phyloP scores from a whole-genome alignment of 306 rosid genomes.

The Glycine latifolia region DNA sequence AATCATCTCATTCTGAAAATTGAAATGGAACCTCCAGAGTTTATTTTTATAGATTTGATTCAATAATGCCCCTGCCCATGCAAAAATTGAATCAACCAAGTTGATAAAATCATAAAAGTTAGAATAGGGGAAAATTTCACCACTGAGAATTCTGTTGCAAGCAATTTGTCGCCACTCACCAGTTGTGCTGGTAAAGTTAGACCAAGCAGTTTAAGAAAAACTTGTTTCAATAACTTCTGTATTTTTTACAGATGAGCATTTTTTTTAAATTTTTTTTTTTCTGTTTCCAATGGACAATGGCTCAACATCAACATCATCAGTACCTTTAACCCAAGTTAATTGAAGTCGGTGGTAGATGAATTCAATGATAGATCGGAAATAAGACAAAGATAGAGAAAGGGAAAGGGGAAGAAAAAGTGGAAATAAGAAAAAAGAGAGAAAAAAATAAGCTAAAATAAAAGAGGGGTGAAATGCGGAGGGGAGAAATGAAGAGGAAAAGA shows the following conservation, averaged over 20 bases:
- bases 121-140: slow-evolving; percentile 18
- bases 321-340: too few species aligned
- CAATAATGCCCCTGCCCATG: slow-evolving; percentile 1
- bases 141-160: slow-evolving; percentile 21
- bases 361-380: too few species aligned
- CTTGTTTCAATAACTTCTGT: slow-evolving; percentile 16
- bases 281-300: slow-evolving; percentile 34
- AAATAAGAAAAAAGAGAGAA: too few species aligned
- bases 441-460: too few species aligned
- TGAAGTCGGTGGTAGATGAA: too few species aligned
- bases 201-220: slow-evolving; percentile 9
- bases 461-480: too few species aligned
- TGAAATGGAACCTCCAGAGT: slow-evolving; percentile 10
- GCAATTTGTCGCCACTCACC: neutral
- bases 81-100: neutral
- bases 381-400: too few species aligned
- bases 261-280: slow-evolving; percentile 7
- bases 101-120: slow-evolving; percentile 17
- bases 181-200: slow-evolving; percentile 7
- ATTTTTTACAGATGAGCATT: slow-evolving; percentile 20
- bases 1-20: slow-evolving; percentile 34
- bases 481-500: too few species aligned
- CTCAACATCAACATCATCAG: too few species aligned
- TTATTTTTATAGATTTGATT: slow-evolving; percentile 22
- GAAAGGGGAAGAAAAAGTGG: too few species aligned